These are phyloP conservation scores for Didymellaceae sp. DNA, from an alignment of 2,329 filamentous ascomycete species.

Conservation along the genomic window DNA sequence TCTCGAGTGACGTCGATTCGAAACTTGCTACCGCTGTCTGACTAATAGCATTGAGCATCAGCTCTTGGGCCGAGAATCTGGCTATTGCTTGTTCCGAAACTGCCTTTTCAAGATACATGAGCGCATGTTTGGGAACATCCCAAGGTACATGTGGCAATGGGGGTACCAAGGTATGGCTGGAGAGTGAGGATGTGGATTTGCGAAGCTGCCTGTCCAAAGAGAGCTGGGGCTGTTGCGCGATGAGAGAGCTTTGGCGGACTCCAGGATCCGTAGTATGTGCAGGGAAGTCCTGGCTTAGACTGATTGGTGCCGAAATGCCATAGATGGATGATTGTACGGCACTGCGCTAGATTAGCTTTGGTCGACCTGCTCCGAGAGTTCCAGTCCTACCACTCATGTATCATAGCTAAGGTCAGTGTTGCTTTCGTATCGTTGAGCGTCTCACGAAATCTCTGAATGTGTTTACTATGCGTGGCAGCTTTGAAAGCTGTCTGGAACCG, in stretches of 20 bases:
- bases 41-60: slow-evolving; percentile 19
- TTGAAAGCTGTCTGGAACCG: slow-evolving; percentile 18
- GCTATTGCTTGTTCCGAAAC: background rate
- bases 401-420: slow-evolving; percentile 22
- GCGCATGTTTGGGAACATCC: background rate
- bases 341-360: background rate
- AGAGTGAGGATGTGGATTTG: background rate
- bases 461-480: slow-evolving; percentile 13
- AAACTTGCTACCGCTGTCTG: slow-evolving; percentile 17
- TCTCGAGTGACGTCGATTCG: slow-evolving; percentile 18
- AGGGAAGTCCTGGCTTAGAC: background rate
- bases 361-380: background rate
- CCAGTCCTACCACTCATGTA: slow-evolving; percentile 15
- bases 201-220: background rate
- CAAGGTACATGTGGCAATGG: background rate
- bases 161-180: background rate
- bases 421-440: slow-evolving; percentile 18
- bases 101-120: background rate
- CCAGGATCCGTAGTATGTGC: background rate
- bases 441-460: slow-evolving; percentile 19
- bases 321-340: background rate
- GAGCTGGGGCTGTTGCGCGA: background rate
- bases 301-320: background rate
- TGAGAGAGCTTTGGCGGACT: background rate
- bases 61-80: slow-evolving; percentile 4